Evolutionary conservation across 441 rosid genomes (phyloP), one percentile per base, ranked within the genome.

Genomic region (Cnidoscolus chayamansa): DNA sequence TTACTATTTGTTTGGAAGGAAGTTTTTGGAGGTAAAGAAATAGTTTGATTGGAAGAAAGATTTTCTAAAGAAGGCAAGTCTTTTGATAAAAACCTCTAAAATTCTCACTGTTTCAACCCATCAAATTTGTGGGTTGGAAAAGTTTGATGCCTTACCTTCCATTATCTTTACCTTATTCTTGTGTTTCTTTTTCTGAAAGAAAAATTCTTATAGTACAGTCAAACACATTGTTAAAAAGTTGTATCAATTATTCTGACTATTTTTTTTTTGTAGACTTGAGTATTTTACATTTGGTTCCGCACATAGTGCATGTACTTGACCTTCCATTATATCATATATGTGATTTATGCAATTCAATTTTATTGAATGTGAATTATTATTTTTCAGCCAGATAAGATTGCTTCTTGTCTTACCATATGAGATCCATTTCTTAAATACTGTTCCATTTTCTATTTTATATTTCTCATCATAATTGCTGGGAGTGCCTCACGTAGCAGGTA

Each of bases 401-500:
- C 7, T 17, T 19, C 0, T 55, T 17, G 59, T 15, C 56, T 17
- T 20, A 56, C 60, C 60, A 56, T 56, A 4, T 20, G 20, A 20
- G 60, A 54, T 17, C 32, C 60, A 19, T 56, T 56, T 20, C 11
- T 56, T n/a, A 19, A 56, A 10, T 51, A 0, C 19, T 54, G 32
- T 12, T 20, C 20, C 32, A 19, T 6, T 56, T 56, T 20, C 60
- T 32, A 32, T 6, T 2, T 7, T 32, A 6, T 32, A 37, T 37
- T 6, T 62, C 47, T 62, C 17, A 37, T 62, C 12, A 9, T 37
- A 35, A 15, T 37, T 35, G 4, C 25, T 35, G 48, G 17, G 30
- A 49, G 32, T 51, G 63, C 31, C 43, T 62, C 11, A 37, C 4
- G 7, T 64, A 43, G 48, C 73, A 85, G 89, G 69, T 87, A 71